phyloP scores from a whole-genome alignment of 768 basidiomycete genomes.

The Pisolithus marmoratus region DNA sequence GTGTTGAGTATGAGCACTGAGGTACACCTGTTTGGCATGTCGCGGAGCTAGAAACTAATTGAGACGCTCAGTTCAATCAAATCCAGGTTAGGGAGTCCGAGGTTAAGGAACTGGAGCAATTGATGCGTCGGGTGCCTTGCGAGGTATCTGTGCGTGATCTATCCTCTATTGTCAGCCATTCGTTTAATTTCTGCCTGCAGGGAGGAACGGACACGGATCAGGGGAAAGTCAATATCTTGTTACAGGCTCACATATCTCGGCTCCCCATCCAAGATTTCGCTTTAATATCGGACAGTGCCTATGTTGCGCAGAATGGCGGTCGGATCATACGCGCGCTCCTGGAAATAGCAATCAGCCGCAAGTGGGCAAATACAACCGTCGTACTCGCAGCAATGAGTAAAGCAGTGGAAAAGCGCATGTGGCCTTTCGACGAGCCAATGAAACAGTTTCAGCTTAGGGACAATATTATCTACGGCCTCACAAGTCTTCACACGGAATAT shows the following conservation, averaged over 20 bases:
- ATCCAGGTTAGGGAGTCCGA: constrained; percentile 92
- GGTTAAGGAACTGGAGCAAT: constrained; percentile 66
- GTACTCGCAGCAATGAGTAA: constrained; percentile 90
- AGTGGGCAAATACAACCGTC: constrained; percentile 79
- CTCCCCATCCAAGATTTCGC: constrained; percentile 90
- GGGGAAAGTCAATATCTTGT: constrained; percentile 91
- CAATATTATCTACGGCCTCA: constrained; percentile 74
- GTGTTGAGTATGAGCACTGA: constrained; percentile 91
- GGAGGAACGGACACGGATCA: constrained; percentile 57
- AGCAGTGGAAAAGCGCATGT: constrained; percentile 84
- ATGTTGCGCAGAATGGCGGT: constrained; percentile 90
- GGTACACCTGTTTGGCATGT: constrained; percentile 35
- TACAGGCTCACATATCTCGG: constrained; percentile 86
- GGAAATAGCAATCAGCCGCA: constrained; percentile 89
- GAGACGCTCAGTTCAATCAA: constrained; percentile 74
- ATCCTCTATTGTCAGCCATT: neutral
- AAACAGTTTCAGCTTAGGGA: constrained; percentile 72
- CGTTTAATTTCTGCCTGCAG: constrained; percentile 30
- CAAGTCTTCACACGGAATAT: constrained; percentile 78
- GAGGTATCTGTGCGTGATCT: constrained; percentile 58
- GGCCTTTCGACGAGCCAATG: constrained; percentile 93
- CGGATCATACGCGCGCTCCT: constrained; percentile 92
- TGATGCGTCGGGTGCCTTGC: constrained; percentile 71
- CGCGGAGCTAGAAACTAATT: neutral
- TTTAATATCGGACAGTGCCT: constrained; percentile 89